phyloP scores from a whole-genome alignment of 371 early-diverging fungal species.

The Saksenaea vasiformis region DNA sequence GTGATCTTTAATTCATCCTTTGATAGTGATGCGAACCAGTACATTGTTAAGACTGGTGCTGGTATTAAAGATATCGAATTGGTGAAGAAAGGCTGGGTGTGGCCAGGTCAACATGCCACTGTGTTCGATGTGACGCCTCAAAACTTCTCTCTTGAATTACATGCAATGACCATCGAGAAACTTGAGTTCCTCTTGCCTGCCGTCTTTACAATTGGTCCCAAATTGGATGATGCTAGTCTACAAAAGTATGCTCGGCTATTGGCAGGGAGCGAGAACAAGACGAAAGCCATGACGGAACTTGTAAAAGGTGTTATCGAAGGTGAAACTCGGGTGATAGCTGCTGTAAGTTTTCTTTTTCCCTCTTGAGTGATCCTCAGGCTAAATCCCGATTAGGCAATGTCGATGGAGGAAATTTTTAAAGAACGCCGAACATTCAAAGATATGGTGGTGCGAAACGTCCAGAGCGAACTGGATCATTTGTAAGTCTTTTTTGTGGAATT shows the following conservation, averaged over 20 bases:
- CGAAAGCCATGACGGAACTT: slow-evolving; percentile 29
- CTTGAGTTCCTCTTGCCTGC: slow-evolving; percentile 53
- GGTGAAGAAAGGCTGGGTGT: slow-evolving; percentile 63
- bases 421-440: slow-evolving; percentile 36
- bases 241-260: slow-evolving; percentile 44
- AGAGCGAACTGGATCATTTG: slow-evolving; percentile 54
- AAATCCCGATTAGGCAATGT: slow-evolving; percentile 21
- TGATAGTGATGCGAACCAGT: slow-evolving; percentile 37
- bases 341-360: slow-evolving; percentile 8
- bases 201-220: slow-evolving; percentile 51
- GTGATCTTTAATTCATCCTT: neutral
- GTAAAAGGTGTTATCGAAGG: slow-evolving; percentile 60
- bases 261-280: slow-evolving; percentile 18
- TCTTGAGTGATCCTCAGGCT: neutral
- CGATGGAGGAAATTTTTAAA: slow-evolving; percentile 58
- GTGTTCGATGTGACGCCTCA: slow-evolving; percentile 44
- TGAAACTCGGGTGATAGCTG: slow-evolving; percentile 58
- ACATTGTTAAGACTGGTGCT: slow-evolving; percentile 45
- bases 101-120: slow-evolving; percentile 32
- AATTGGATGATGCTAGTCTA: slow-evolving; percentile 37
- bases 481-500: neutral
- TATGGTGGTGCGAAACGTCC: slow-evolving; percentile 45
- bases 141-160: slow-evolving; percentile 46
- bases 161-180: slow-evolving; percentile 58
- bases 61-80: slow-evolving; percentile 55